These are phyloP conservation scores for Trapa incisa DNA, from an alignment of 345 rosid species.

Conservation along the genomic window DNA sequence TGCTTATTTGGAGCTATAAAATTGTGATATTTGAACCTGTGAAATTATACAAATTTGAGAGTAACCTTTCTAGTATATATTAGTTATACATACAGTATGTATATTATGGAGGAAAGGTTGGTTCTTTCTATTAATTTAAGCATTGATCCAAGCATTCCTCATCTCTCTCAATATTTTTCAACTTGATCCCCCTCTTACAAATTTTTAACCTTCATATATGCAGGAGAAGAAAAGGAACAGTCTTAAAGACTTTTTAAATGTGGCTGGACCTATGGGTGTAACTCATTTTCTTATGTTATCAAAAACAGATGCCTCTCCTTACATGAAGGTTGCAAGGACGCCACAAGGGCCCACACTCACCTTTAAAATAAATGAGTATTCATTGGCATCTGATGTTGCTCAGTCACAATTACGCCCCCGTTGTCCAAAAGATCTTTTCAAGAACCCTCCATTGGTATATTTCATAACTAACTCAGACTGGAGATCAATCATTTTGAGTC, in stretches of 20 bases:
- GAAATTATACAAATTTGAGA: not conserved
- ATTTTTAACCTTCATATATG: slow-evolving; percentile 5
- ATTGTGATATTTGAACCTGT: not conserved
- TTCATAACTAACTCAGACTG: not conserved
- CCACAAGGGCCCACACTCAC: slow-evolving; percentile 96
- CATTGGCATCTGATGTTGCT: slow-evolving; percentile 64
- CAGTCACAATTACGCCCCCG: slow-evolving; percentile 79
- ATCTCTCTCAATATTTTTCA: not conserved
- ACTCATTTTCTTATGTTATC: slow-evolving; percentile 80
- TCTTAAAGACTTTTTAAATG: slow-evolving; percentile 74
- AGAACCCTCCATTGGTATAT: slow-evolving; percentile 74
- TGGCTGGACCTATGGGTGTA: slow-evolving; percentile 97
- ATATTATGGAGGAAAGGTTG: not conserved
- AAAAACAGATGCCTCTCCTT: slow-evolving; percentile 55
- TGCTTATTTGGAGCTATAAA: not conserved
- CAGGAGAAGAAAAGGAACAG: slow-evolving; percentile 90
- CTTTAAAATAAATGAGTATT: slow-evolving; percentile 65
- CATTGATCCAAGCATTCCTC: not conserved
- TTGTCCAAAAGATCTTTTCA: slow-evolving; percentile 88
- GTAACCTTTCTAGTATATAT: not conserved
- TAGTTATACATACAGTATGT: not conserved
- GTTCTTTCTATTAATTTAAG: not conserved
- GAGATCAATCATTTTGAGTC: not conserved
- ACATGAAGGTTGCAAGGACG: slow-evolving; percentile 75
- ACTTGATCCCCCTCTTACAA: not conserved